A percentile compares a stretch with the other conserved stretches of the same genome.
phyloP scores from a whole-genome alignment of 805 yeast species.

The Brettanomyces anomalus region DNA sequence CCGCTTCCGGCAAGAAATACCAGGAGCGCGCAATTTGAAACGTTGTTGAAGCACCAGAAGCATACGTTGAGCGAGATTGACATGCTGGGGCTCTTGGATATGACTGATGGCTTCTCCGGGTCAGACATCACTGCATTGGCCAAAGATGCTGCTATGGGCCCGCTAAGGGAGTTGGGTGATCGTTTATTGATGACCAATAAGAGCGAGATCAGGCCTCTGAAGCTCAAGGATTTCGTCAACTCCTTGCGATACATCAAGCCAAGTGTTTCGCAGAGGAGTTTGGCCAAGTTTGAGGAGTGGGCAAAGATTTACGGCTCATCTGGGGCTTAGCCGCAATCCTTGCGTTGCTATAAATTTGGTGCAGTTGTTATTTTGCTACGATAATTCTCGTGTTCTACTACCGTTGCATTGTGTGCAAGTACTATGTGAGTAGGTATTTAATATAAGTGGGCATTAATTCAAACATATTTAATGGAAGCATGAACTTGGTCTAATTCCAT shows the following conservation, averaged over 20 bases:
- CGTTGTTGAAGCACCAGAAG: conserved; percentile 61
- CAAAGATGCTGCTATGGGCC: conserved; percentile 98
- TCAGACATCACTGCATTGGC: conserved; percentile 90
- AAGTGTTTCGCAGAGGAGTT: conserved; percentile 77
- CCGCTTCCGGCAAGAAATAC: conserved; percentile 90
- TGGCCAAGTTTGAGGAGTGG: conserved; percentile 81
- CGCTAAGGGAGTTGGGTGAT: conserved; percentile 83
- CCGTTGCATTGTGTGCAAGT: no score
- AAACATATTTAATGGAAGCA: no score
- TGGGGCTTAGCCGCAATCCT: conserved; percentile 43
- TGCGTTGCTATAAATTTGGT: background rate
- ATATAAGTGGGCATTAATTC: no score
- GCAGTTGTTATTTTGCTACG: background rate
- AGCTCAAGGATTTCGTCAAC: conserved; percentile 59
- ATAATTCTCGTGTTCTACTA: no score
- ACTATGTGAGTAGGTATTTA: no score
- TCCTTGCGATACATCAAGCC: conserved; percentile 79
- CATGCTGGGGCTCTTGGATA: conserved; percentile 43
- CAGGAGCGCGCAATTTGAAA: conserved; percentile 58
- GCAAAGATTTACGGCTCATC: conserved; percentile 78
- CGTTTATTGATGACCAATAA: conserved; percentile 59
- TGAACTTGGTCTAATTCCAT: no score
- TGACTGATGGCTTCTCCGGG: conserved; percentile 73
- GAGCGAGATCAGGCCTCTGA: conserved; percentile 70
- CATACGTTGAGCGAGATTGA: conserved; percentile 61